phyloP scores from a whole-genome alignment of 805 yeast genomes.

The Yamadazyma insecticola region DNA sequence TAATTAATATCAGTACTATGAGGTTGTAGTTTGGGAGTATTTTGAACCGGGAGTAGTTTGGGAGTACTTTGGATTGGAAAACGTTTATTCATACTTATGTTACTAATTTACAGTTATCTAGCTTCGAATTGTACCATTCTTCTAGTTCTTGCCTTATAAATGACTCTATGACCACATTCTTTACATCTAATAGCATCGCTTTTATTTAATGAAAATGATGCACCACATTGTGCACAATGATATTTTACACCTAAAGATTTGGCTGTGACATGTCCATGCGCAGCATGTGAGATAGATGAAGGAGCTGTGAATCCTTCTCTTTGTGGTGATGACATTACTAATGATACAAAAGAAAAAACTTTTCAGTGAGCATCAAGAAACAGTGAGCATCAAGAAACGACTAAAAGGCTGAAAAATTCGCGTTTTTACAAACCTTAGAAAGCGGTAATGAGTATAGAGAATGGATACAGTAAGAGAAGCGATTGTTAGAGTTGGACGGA shows the following conservation, averaged over 20 bases:
- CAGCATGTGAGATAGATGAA: slow-evolving; percentile 64
- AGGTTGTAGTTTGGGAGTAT: not conserved
- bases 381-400: not conserved
- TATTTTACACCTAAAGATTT: slow-evolving; percentile 81
- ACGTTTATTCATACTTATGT: no score
- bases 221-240: slow-evolving; percentile 95
- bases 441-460: no score
- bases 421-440: no score
- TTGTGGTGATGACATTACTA: slow-evolving; percentile 42
- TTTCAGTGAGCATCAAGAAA: not conserved
- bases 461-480: no score
- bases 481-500: no score
- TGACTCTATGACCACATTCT: slow-evolving; percentile 97
- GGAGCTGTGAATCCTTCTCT: slow-evolving; percentile 91
- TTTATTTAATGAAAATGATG: slow-evolving; percentile 79
- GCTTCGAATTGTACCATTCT: slow-evolving; percentile 72
- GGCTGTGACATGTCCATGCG: slow-evolving; percentile 70
- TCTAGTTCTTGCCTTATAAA: slow-evolving; percentile 95
- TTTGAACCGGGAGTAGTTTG: not conserved
- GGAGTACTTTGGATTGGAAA: not conserved
- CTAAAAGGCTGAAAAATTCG: no score
- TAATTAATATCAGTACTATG: not conserved
- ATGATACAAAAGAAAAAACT: not conserved
- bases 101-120: no score
- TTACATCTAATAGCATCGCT: slow-evolving; percentile 97